Base-by-base conservation (phyloP, 164 flowering plant genomes). In the Dillenia turbinata region DNA sequence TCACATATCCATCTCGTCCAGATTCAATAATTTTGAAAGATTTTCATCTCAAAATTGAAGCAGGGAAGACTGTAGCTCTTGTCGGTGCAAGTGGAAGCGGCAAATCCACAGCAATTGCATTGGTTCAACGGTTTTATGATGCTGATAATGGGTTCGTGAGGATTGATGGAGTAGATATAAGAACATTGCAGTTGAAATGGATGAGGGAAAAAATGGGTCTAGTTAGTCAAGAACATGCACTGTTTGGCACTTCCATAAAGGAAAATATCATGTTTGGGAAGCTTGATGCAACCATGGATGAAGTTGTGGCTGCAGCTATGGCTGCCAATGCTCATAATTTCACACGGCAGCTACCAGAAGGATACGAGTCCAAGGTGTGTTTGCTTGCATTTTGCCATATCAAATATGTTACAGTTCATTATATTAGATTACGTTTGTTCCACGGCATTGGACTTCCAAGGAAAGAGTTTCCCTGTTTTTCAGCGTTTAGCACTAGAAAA, bases 31-130 rank as follows among this genome's bases (percentile, higher is more conserved):
- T 90, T n/a, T 88, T 93, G 19, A 74, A 75, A 47, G 85, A 90
- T 47, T 93, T 93, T 72, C 75, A 64, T 64, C 89, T 93, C 9
- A 77, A 61, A 60, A 70, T 90, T 47, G 85, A 81, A 56, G 86
- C 97, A 22, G 97, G 98, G 43, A 74, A 78, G 44, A 90, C 90
- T 0, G 82, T 93, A 1, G 97, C 97, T 10, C 85, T 93, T 17
- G 97, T 93, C 10, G 98, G 98, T 9, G 82, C 85, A 22, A 93
- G 98, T 67, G 98, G 97, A 13, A 79, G 92, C 47, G 98, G 98
- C 1, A 90, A 93, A 66, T 93, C 98, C 13, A 93, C 98, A 0
- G 89, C 78, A 0, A 78, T 93, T 54, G 84, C 97, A 8, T 66
- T 90, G 66, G 49, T 87, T 43, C 94, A 88, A 53, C 60, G 97